These are phyloP conservation scores for Xylariomycetidae sp. DNA, from an alignment of 2,329 filamentous ascomycete genomes.

Conservation along the genomic window DNA sequence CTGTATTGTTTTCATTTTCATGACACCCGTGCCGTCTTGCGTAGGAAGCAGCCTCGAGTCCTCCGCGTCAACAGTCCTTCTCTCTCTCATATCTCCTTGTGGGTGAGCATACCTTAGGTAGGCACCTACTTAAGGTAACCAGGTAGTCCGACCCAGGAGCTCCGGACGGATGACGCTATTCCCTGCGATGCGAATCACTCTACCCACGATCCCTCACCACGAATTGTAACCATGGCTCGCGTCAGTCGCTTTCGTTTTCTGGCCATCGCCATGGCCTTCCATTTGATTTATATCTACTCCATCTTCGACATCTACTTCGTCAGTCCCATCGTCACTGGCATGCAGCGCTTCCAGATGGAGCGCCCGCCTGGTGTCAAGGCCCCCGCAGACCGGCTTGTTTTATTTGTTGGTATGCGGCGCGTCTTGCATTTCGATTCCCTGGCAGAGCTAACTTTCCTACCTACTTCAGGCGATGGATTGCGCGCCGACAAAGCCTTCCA, in stretches of 20 bases:
- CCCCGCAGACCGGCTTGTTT: conserved; percentile 82
- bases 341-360: conserved; percentile 73
- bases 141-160: too few species aligned
- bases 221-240: conserved; percentile 41
- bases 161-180: too few species aligned
- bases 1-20: too few species aligned
- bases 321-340: conserved; percentile 92
- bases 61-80: too few species aligned
- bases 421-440: conserved; percentile 3
- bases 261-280: conserved; percentile 83
- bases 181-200: background rate
- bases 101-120: too few species aligned
- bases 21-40: too few species aligned
- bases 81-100: too few species aligned
- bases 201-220: conserved; percentile 5
- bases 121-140: too few species aligned
- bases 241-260: conserved; percentile 72
- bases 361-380: conserved; percentile 53
- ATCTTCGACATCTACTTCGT: conserved; percentile 99
- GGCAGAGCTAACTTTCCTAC: conserved; percentile 10
- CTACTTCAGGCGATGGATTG: conserved; percentile 67
- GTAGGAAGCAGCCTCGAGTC: too few species aligned
- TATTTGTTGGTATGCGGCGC: conserved; percentile 72
- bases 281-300: conserved; percentile 86
- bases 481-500: conserved; percentile 98